Evolutionary conservation across 768 basidiomycete species (phyloP).

Genomic region (Lactarius indigo): DNA sequence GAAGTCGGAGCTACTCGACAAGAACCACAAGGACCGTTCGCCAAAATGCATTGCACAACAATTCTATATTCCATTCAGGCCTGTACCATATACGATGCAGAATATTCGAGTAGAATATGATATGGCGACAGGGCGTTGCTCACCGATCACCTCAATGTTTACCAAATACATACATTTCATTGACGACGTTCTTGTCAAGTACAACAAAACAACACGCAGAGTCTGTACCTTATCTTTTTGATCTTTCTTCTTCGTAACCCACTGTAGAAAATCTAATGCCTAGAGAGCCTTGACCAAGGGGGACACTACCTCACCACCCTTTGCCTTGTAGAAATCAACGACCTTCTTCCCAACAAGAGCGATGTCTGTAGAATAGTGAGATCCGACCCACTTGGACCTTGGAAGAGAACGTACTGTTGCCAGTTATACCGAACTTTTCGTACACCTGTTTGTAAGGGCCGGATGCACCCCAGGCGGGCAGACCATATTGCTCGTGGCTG

Average conservation of each 20-base stretch:
- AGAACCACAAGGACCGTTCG: no score
- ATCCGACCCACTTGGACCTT: not conserved
- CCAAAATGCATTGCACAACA: no score
- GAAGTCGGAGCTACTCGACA: no score
- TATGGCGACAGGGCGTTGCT: not conserved
- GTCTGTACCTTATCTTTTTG: not conserved
- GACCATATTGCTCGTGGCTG: constrained; percentile 84
- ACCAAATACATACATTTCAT: constrained; percentile 5
- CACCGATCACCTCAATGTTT: not conserved
- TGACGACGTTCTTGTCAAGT: not conserved
- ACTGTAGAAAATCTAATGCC: constrained; percentile 11
- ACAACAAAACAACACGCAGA: not conserved
- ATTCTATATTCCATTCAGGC: not conserved
- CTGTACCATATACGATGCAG: not conserved
- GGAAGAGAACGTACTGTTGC: constrained; percentile 48
- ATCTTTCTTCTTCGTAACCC: not conserved
- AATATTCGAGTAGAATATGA: not conserved
- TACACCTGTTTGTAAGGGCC: constrained; percentile 90
- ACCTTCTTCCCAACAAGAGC: constrained; percentile 82
- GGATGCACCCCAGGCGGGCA: constrained; percentile 79
- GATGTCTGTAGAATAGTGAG: constrained; percentile 52
- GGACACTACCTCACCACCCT: constrained; percentile 65
- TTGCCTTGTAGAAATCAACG: constrained; percentile 80
- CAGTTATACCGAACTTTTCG: constrained; percentile 85
- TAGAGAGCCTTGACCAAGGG: constrained; percentile 73